Base-by-base conservation (phyloP, 106 monocot genomes). In the Chionographis japonica region DNA sequence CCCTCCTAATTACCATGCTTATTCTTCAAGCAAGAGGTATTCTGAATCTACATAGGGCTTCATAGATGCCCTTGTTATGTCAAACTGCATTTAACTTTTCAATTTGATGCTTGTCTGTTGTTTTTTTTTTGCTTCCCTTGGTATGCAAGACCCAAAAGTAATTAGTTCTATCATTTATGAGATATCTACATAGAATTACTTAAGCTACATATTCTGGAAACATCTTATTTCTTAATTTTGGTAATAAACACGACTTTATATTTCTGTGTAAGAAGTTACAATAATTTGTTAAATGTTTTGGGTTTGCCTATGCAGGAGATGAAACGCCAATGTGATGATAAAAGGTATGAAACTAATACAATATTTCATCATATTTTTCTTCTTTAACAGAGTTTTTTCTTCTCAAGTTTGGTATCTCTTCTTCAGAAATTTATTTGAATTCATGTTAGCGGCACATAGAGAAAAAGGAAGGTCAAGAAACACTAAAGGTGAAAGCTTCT, bases 261-360 rank as follows among this genome's bases (percentile, higher is more conserved):
- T n/a, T 40, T 50, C 49, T 50, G 50, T 62, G 12, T 35, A 72
- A 60, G 4, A 54, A 37, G 14, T 0, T 35, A 4, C 16, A 57
- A 70, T 60, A 35, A 3, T 38, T 36, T 58, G 3, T 50, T 56
- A 38, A 6, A 58, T 43, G 9, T n/a, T n/a, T 17, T 19, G 35
- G 52, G 38, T 74, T 73, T 67, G 8, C 10, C 11, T 37, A 60
- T 86, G 72, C 78, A 93, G 93, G 93, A 88, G 20, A 93, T 93
- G 93, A 89, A 93, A 71, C 88, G 68, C 6, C 88, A 86, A 13
- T 93, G 93, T 77, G 89, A 93, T 77, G 86, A 89, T 18, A 93
- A 89, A 79, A 78, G 92, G 92, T 86, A 68, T 11, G 49, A 6
- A 61, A 2, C 17, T 50, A 57, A 12, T 51, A 65, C 14, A 15